Evolutionary conservation across 345 rosid species (phyloP).

Genomic region (Murraya paniculata): DNA sequence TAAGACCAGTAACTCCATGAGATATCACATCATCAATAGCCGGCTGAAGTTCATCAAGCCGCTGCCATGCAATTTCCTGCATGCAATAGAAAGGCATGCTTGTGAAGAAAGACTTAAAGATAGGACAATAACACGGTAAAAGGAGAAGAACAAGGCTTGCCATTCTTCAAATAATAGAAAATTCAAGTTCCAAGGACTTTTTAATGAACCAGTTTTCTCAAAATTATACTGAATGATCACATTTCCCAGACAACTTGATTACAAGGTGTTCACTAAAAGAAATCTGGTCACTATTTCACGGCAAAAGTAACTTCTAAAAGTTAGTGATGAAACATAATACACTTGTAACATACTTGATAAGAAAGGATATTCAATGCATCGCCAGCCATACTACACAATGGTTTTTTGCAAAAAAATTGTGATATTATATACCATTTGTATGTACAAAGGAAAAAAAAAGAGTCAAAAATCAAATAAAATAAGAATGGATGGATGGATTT

Average conservation of each 20-base stretch:
- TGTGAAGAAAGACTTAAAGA: neutral
- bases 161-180: neutral
- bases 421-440: neutral
- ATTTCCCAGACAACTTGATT: neutral
- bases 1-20: slow-evolving; percentile 78
- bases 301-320: neutral
- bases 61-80: slow-evolving; percentile 97
- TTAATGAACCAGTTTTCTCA: neutral
- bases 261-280: neutral
- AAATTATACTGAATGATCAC: neutral
- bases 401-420: neutral
- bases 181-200: neutral
- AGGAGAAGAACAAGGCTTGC: neutral
- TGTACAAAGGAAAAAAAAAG: neutral
- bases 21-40: slow-evolving; percentile 78
- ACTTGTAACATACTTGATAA: neutral
- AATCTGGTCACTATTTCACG: neutral
- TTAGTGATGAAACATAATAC: neutral
- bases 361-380: neutral
- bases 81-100: slow-evolving; percentile 15
- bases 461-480: neutral
- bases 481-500: neutral
- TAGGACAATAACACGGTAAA: neutral
- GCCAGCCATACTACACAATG: neutral
- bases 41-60: slow-evolving; percentile 82